Percentiles rank a stretch among this genome's conserved stretches.
These are phyloP conservation scores for Aspergillus ostianus DNA, from an alignment of 495 filamentous ascomycete genomes.

Conservation along the genomic window DNA sequence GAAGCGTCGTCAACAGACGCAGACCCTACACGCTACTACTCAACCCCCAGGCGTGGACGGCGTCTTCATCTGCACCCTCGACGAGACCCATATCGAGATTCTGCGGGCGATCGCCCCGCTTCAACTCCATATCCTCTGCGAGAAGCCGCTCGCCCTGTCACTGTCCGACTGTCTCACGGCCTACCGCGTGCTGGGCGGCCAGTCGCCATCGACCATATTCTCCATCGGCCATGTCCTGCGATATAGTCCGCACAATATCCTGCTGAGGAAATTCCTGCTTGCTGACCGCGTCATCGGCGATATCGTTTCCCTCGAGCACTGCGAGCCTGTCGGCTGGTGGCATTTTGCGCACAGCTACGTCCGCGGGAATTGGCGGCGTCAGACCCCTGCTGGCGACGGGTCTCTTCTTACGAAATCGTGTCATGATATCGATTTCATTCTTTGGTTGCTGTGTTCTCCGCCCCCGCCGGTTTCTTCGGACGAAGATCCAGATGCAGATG, in stretches of 20 bases:
- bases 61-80: conserved; percentile 82
- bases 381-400: conserved; percentile 50
- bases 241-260: conserved; percentile 88
- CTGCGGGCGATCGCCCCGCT: conserved; percentile 66
- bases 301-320: conserved; percentile 80
- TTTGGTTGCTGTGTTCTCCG: conserved; percentile 65
- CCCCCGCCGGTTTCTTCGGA: background rate
- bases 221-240: conserved; percentile 78
- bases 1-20: conserved; percentile 40
- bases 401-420: conserved; percentile 88
- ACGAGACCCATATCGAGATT: conserved; percentile 84
- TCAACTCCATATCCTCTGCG: conserved; percentile 81
- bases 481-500: background rate
- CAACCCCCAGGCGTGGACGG: conserved; percentile 59
- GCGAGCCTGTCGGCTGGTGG: conserved; percentile 94
- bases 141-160: conserved; percentile 86
- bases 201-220: conserved; percentile 47
- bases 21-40: background rate
- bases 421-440: conserved; percentile 86
- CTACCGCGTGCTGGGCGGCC: conserved; percentile 51
- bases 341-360: conserved; percentile 95
- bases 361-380: conserved; percentile 88
- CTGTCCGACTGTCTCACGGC: conserved; percentile 74
- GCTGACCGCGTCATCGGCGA: conserved; percentile 75
- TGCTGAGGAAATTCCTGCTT: conserved; percentile 74